Percentiles rank a stretch among this genome's conserved stretches.
These are phyloP conservation scores for Trypanosomatidae sp. DNA, from an alignment of 208 protist genomes.

Conservation along the genomic window DNA sequence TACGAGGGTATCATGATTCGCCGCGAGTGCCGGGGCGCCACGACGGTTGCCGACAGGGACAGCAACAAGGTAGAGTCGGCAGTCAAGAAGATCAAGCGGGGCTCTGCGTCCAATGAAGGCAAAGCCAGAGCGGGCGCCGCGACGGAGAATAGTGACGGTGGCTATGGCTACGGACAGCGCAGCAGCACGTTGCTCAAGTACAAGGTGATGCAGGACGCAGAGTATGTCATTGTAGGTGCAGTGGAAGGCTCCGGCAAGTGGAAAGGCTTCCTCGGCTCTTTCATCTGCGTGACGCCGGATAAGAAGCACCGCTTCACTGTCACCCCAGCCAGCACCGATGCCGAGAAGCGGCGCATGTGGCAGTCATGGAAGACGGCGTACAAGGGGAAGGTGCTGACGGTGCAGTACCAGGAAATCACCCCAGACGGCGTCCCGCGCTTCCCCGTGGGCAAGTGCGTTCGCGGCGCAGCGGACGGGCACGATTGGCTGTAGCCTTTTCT, in stretches of 20 bases:
- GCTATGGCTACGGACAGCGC: conserved; percentile 83
- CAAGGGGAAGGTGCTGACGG: conserved; percentile 84
- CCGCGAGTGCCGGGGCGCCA: conserved; percentile 26
- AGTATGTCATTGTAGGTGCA: conserved; percentile 84
- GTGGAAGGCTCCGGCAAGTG: conserved; percentile 87
- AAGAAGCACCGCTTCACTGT: conserved; percentile 67
- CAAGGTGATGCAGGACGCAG: conserved; percentile 88
- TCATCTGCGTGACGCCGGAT: conserved; percentile 70
- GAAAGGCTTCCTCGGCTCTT: conserved; percentile 78
- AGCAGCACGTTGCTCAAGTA: conserved; percentile 86
- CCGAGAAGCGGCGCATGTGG: conserved; percentile 75
- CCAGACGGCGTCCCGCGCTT: conserved; percentile 84
- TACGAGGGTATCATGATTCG: conserved; percentile 91
- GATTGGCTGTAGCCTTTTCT: conserved; percentile 68
- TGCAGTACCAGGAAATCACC: conserved; percentile 87
- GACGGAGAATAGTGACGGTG: conserved; percentile 13
- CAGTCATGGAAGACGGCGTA: conserved; percentile 47
- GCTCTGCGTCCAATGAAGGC: not conserved
- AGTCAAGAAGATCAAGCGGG: not conserved
- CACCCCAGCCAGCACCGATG: conserved; percentile 73
- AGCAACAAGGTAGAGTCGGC: conserved; percentile 9
- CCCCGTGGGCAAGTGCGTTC: conserved; percentile 80
- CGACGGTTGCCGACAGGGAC: not conserved
- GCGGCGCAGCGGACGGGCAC: conserved; percentile 55
- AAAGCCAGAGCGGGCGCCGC: not conserved